Conservation (phyloP, 345 rosid species). For the Citrus glauca region DNA sequence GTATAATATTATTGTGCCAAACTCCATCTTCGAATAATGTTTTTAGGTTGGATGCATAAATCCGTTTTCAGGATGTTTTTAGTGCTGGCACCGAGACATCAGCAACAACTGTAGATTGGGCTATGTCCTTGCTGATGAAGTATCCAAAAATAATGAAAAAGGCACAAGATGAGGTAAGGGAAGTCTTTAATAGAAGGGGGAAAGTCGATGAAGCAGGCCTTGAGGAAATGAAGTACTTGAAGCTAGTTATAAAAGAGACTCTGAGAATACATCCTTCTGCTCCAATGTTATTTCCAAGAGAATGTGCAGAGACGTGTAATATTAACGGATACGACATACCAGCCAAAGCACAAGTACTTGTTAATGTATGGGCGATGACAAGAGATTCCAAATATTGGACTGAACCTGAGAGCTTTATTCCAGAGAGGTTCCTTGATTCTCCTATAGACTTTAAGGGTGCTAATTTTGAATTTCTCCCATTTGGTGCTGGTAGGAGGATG, state of each 20-base stretch:
- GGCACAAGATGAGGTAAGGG: slow-evolving; percentile 20
- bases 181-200: neutral
- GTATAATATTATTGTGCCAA: neutral
- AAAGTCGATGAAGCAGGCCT: slow-evolving; percentile 5
- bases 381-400: slow-evolving; percentile 19
- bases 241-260: slow-evolving; percentile 27
- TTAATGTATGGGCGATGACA: slow-evolving; percentile 19
- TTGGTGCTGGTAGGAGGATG: slow-evolving; percentile 1
- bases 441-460: slow-evolving; percentile 15
- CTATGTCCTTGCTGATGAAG: slow-evolving; percentile 25
- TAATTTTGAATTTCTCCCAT: neutral
- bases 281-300: slow-evolving; percentile 25
- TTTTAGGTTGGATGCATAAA: neutral
- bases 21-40: neutral
- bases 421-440: slow-evolving; percentile 13
- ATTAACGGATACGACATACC: slow-evolving; percentile 29
- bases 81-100: slow-evolving; percentile 19
- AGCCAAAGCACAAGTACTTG: neutral
- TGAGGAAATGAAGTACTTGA: slow-evolving; percentile 17
- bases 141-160: slow-evolving; percentile 21
- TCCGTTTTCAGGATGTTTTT: slow-evolving; percentile 14
- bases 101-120: slow-evolving; percentile 18
- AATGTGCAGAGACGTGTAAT: slow-evolving; percentile 5
- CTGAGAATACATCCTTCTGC: slow-evolving; percentile 26
- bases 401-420: slow-evolving; percentile 9